phyloP scores from a whole-genome alignment of 306 rosid genomes.

The Cucurbita maxima region DNA sequence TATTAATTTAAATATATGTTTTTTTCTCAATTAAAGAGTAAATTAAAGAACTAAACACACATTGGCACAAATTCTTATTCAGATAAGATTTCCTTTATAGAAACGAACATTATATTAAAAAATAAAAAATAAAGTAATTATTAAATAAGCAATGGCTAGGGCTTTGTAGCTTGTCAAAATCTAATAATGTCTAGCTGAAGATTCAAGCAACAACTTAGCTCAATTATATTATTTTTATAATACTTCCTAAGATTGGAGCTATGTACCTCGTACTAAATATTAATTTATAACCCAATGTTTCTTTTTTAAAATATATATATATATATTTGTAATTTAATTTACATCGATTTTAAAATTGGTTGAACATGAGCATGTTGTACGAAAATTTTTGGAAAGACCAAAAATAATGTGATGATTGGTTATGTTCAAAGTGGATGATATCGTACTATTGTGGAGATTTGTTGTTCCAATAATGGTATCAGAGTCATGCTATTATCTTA shows the following conservation, averaged over 20 bases:
- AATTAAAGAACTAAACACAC: neutral
- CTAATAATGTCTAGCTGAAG: constrained; percentile 5
- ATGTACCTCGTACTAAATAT: constrained; percentile 2
- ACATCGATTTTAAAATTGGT: neutral
- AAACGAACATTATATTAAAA: neutral
- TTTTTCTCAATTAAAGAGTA: neutral
- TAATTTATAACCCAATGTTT: neutral
- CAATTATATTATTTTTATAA: neutral
- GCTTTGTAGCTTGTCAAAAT: constrained; percentile 9
- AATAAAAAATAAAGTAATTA: neutral
- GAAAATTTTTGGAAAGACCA: too few relatives aligned
- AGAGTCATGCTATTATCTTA: too few relatives aligned
- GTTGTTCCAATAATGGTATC: too few relatives aligned
- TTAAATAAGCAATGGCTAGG: constrained; percentile 8
- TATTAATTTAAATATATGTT: neutral
- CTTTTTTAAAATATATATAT: neutral
- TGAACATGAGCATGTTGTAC: neutral
- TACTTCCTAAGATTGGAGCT: neutral
- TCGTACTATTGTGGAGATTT: too few relatives aligned
- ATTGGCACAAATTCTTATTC: constrained; percentile 6
- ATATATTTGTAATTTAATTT: neutral
- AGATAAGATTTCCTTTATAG: neutral
- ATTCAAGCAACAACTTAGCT: constrained; percentile 1
- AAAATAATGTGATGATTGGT: too few relatives aligned
- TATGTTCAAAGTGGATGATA: too few relatives aligned